Evolutionary conservation across 2,329 filamentous ascomycete genomes (phyloP), one percentile per base, ranked within the genome.

Genomic region (Beauveria scarabaeidicola): DNA sequence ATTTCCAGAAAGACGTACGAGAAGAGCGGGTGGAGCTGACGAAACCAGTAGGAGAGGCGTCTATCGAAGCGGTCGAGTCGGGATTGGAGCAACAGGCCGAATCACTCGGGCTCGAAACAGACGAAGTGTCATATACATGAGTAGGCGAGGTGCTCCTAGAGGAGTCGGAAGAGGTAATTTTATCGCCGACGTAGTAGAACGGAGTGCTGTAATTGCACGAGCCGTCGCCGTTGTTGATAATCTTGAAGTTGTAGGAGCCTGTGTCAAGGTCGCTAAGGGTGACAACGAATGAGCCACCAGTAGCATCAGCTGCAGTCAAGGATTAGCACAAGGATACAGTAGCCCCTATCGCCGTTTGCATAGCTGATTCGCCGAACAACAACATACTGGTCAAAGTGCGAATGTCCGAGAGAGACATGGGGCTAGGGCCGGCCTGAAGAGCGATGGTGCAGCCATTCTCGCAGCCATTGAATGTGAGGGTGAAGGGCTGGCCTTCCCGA

Each of bases 241-340:
- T 73, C 64, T 69, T 68, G 66, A 74, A 72, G 66, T 64, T 67
- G 68, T 74, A 74, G 48, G 60, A 63, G 63, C 67, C 73, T 23
- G 69, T 63, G 55, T 68, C 67, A 5, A 72, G 50, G 55, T 63
- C 59, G 17, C 53, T 29, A 29, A 69, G 68, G 13, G 66, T 72
- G 55, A 70, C 66, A 21, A 66, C 69, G 66, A 65, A 68, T 36
- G 69, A 68, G 40, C 38, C 53, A 6, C 61, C 63, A 3, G 19
- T 38, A 25, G 63, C 66, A 48, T 52, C 43, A 52, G 59, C 67
- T 68, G 44, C 6, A 50, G 6, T 21, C 27, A 19, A 5, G 23
- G 19, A 32, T 61, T 52, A 58, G 48, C 29, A 46, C 1, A n/a
- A 29, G 13, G 21, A 17, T 32, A 9, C 2, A 5, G 2, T 32